Percentiles rank a stretch among this genome's conserved stretches.
Conservation (phyloP, 805 yeast species). For the Clavispora asparagi region DNA sequence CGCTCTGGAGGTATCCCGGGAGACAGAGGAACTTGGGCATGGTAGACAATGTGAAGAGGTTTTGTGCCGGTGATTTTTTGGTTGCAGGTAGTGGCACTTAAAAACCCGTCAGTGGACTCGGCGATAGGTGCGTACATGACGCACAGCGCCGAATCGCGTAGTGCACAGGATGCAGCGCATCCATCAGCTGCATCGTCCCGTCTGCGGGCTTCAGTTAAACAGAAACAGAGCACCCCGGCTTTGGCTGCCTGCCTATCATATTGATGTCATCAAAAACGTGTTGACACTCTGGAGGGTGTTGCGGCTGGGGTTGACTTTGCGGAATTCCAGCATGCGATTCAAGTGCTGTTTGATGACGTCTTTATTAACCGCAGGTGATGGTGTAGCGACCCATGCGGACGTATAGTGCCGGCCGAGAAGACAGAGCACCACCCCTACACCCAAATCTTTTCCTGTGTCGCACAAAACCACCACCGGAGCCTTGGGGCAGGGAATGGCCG, state of each 20-base stretch:
- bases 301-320: slow-evolving; percentile 70
- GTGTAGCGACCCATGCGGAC: slow-evolving; percentile 32
- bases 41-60: no score
- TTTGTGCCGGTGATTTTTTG: neutral
- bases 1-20: slow-evolving; percentile 38
- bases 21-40: slow-evolving; percentile 24
- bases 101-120: neutral
- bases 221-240: neutral
- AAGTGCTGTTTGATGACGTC: slow-evolving; percentile 53
- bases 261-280: slow-evolving; percentile 37
- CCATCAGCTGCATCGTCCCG: neutral
- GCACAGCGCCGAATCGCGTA: neutral
- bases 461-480: slow-evolving; percentile 45
- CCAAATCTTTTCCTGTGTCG: slow-evolving; percentile 61
- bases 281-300: slow-evolving; percentile 73
- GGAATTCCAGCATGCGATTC: slow-evolving; percentile 39
- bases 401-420: slow-evolving; percentile 45
- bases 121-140: neutral
- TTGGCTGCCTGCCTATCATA: neutral
- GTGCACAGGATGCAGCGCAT: neutral
- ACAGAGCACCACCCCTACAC: slow-evolving; percentile 55
- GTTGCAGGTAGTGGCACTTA: neutral
- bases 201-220: no score
- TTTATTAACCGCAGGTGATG: slow-evolving; percentile 34
- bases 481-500: neutral